phyloP scores from a whole-genome alignment of 192 early-diverging fungal genomes.

The Umbelopsis ramanniana region DNA sequence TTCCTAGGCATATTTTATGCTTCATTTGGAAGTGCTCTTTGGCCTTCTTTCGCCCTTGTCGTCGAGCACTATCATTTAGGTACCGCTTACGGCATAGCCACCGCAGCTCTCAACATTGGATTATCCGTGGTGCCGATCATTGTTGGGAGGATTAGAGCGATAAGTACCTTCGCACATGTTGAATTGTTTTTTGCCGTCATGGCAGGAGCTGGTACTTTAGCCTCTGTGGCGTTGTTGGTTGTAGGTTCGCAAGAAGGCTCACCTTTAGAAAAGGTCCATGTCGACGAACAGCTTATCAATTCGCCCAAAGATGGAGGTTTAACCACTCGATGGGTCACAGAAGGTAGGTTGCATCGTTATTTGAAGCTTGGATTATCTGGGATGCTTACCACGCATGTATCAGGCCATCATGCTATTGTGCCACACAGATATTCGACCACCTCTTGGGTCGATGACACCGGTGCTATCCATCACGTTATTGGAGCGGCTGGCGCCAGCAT shows the following conservation, averaged over 20 bases:
- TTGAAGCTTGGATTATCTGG: neutral
- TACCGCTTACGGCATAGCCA: constrained; percentile 66
- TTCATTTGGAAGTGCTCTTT: constrained; percentile 61
- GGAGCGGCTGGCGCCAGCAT: too few relatives aligned
- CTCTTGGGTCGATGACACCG: constrained; percentile 2
- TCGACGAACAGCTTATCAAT: neutral
- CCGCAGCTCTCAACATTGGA: constrained; percentile 63
- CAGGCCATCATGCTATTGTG: neutral
- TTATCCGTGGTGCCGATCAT: constrained; percentile 61
- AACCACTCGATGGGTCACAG: constrained; percentile 17
- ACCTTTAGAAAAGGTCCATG: constrained; percentile 5
- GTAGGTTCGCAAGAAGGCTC: neutral
- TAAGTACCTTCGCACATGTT: constrained; percentile 32
- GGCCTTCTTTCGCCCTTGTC: constrained; percentile 70
- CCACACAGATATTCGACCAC: constrained; percentile 14
- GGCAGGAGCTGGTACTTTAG: constrained; percentile 22
- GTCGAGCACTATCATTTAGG: constrained; percentile 65
- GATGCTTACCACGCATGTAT: neutral
- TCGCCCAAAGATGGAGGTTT: neutral
- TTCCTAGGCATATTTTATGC: constrained; percentile 62
- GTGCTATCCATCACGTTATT: constrained; percentile 15
- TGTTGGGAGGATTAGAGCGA: constrained; percentile 56
- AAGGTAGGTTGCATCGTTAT: neutral
- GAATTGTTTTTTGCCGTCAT: constrained; percentile 36
- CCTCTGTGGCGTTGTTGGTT: neutral